Base-by-base conservation (phyloP, 345 rosid genomes). In the Pseudoturritis turrita region DNA sequence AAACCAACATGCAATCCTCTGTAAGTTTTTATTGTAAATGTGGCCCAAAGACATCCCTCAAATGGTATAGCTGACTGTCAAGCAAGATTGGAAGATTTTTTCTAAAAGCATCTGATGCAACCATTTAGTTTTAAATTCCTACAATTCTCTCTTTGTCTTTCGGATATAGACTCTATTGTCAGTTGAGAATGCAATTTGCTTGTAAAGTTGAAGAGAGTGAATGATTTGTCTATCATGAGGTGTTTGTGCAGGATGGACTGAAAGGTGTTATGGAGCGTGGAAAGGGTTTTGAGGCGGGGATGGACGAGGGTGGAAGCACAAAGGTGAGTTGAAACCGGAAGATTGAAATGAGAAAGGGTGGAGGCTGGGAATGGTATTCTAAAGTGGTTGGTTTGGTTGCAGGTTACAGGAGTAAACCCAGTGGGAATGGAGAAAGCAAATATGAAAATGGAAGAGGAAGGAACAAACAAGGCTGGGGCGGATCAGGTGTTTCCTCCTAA, bases 371-470 rank as follows among this genome's bases (percentile, higher is more conserved):
- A 47, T 17, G 23, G 40, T 22, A 60, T 36, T 13, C 44, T 60
- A 33, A 70, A 33, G 52, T 56, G 45, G n/a, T 44, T 53, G 37
- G 66, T 65, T 37, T 25, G 59, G 59, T 73, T 79, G 79, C 88
- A 92, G 98, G 83, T 70, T 51, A 36, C 60, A 37, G 91, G 83
- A 59, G 52, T 58, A 23, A 79, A 72, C 69, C 70, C 89, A 57
- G 81, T 87, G 89, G 77, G 81, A 54, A 77, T 85, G 35, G 96
- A 87, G 72, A 96, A 86, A 54, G 71, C 87, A 65, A 73, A 74
- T 66, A 76, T 85, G 75, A 89, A 88, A 78, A 74, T 79, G 54
- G 96, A 88, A 65, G 89, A 82, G 47, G 98, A 88, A 63, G 85
- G 76, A 59, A 37, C 63, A 63, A 79, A 62, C 78, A 88, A 83